These are phyloP conservation scores for Epichloe sylvatica DNA, from an alignment of 2,329 filamentous ascomycete species.

Conservation along the genomic window DNA sequence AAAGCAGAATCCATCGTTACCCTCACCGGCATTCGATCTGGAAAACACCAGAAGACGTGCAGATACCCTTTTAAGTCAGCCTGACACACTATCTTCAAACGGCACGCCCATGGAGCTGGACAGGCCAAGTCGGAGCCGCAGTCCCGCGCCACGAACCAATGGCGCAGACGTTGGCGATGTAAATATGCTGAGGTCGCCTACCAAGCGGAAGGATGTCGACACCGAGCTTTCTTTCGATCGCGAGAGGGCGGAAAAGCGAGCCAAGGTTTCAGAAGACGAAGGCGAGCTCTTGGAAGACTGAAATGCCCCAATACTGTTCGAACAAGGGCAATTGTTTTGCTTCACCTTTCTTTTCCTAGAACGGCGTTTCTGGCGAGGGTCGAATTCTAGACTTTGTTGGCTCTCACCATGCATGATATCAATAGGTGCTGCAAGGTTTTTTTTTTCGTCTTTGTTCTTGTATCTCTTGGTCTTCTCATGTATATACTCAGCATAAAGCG, in stretches of 20 bases:
- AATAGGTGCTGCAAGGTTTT: background rate
- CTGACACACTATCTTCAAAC: constrained; percentile 32
- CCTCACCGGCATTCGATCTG: constrained; percentile 41
- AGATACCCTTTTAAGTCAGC: constrained; percentile 27
- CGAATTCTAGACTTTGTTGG: background rate
- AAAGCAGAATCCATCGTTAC: constrained; percentile 39
- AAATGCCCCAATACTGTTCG: background rate
- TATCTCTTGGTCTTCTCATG: background rate
- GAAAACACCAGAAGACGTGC: constrained; percentile 40
- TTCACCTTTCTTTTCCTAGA: background rate
- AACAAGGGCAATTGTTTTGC: background rate
- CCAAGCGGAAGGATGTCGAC: constrained; percentile 30
- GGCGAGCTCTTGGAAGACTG: constrained; percentile 30
- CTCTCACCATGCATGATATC: background rate
- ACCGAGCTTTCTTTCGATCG: constrained; percentile 18
- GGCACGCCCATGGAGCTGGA: constrained; percentile 36
- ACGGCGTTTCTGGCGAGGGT: constrained; percentile 1
- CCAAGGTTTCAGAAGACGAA: constrained; percentile 32
- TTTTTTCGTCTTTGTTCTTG: background rate
- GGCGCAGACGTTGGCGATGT: constrained; percentile 20
- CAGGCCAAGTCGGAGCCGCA: constrained; percentile 36
- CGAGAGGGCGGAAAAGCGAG: constrained; percentile 28
- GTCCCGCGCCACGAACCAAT: constrained; percentile 28
- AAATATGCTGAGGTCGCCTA: constrained; percentile 18
- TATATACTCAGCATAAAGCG: constrained; percentile 1